phyloP scores from a whole-genome alignment of 106 monocot species.

The Dendrobium nobile region DNA sequence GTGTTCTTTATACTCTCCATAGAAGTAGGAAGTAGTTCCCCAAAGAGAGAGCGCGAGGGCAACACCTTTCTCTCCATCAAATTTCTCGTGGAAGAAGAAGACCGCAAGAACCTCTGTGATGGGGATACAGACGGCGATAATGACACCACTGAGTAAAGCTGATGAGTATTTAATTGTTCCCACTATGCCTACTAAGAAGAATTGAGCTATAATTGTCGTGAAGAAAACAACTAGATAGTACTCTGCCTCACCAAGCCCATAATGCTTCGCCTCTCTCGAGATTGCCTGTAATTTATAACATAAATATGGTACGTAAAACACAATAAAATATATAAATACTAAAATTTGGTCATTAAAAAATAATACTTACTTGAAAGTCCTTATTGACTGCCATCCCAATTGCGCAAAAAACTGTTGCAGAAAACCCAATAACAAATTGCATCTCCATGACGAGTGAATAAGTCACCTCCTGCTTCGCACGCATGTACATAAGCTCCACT shows the following conservation, averaged over 20 bases:
- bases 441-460: constrained; percentile 11
- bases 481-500: constrained; percentile 21
- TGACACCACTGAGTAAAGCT: constrained; percentile 34
- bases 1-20: constrained; percentile 29
- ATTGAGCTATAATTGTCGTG: constrained; percentile 31
- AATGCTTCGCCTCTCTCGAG: constrained; percentile 35
- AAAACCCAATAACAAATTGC: constrained; percentile 17
- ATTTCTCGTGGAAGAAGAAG: constrained; percentile 38
- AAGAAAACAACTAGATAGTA: constrained; percentile 51
- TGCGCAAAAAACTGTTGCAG: constrained; percentile 20
- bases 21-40: constrained; percentile 25
- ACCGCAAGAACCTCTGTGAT: constrained; percentile 44
- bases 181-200: constrained; percentile 25
- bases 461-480: constrained; percentile 3
- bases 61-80: constrained; percentile 38
- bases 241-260: constrained; percentile 30
- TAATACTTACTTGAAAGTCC: constrained; percentile 24
- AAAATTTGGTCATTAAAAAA: background rate
- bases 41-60: constrained; percentile 21
- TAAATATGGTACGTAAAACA: no score
- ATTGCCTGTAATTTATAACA: constrained; percentile 30
- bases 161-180: constrained; percentile 44
- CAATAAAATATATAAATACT: no score
- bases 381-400: constrained; percentile 23
- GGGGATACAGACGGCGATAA: constrained; percentile 38